Evolutionary conservation across 305 asterid species (phyloP), one percentile per base, ranked within the genome.

Genomic region (Plantago lanceolata): DNA sequence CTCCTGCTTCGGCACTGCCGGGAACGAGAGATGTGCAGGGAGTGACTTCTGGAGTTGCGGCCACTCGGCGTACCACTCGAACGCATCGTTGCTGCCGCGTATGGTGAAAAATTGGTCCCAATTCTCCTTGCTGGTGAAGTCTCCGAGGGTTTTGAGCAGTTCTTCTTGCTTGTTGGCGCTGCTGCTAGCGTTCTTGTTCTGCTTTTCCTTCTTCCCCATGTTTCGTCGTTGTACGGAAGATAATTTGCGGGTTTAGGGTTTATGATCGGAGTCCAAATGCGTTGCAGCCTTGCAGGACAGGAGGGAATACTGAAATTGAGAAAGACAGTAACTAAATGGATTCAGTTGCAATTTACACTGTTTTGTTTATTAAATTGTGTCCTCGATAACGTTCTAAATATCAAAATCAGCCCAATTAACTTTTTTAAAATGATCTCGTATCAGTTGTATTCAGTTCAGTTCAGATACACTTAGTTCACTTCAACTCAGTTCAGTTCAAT

Each of bases 61-160:
- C 96, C 96, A 92, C 54, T 89, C 96, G 21, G 96, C 93, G 44
- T 92, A 92, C 98, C 96, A 92, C 61, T 92, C 98, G 80, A 85
- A 89, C 19, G 85, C 69, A 68, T 89, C 84, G 55, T 79, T 84
- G 50, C 68, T 49, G 68, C 96, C 96, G 78, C 96, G 72, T 43
- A 85, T 74, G 50, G 76, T 78, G 72, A 89, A 91, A 31, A 89
- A 89, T 15, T 76, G 56, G 72, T 91, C 98, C 98, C 98, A 91
- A 47, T 86, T 89, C 62, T 86, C 96, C 48, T 84, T 85, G 80
- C 82, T 71, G n/a, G 94, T 85, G 76, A 89, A 89, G 83, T 89
- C 95, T 8, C 73, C 83, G 1, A 88, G 79, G 9, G 98, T 82
- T 54, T 75, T 55, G 17, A 85, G 66, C 16, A 88, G 76, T 65